Base-by-base conservation (phyloP, 2,329 filamentous ascomycete species). In the Anisogramma anomala region DNA sequence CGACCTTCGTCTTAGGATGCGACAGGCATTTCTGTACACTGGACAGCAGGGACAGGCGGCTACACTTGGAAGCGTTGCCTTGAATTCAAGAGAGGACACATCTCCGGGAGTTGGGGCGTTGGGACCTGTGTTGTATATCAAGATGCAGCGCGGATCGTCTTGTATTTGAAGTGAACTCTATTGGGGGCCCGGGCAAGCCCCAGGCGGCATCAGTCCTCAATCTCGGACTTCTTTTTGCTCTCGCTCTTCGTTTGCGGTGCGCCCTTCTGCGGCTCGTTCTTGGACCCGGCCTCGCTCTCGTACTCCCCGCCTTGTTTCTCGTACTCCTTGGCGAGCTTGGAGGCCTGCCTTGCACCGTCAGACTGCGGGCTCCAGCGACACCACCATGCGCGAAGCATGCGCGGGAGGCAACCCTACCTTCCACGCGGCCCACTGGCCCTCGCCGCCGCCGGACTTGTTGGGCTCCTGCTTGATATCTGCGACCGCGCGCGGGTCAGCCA, bases 381-480 rank as follows among this genome's bases (percentile, higher is more conserved):
- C n/a, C n/a, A n/a, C n/a, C n/a, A n/a, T n/a, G n/a, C n/a, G n/a
- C n/a, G n/a, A n/a, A 19, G 2, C 17, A 9, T 35, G 20, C n/a
- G 15, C 26, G n/a, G 4, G 15, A 14, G 28, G 14, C 25, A 3
- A 6, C n/a, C 23, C 35, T 15, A 58, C 59, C 53, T 62, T 62
- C 58, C 58, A 62, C 0, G 59, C 59, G 2, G 59, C 47, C 59
- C 59, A 62, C 41, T 61, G 55, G 10, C 62, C 62, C 41, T 63
- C 49, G 2, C 62, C 62, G 11, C 59, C 60, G 20, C 62, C 62
- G 1, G 57, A 60, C 41, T 64, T 65, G 39, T 65, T 64, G 0
- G 60, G 58, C 44, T 65, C 58, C 48, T 62, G 56, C 45, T 64
- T 61, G 43, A 64, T 65, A 30, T 65, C 61, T 64, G 32, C 18